Evolutionary conservation across 768 basidiomycete species (phyloP).

Genomic region (Russula virescens): DNA sequence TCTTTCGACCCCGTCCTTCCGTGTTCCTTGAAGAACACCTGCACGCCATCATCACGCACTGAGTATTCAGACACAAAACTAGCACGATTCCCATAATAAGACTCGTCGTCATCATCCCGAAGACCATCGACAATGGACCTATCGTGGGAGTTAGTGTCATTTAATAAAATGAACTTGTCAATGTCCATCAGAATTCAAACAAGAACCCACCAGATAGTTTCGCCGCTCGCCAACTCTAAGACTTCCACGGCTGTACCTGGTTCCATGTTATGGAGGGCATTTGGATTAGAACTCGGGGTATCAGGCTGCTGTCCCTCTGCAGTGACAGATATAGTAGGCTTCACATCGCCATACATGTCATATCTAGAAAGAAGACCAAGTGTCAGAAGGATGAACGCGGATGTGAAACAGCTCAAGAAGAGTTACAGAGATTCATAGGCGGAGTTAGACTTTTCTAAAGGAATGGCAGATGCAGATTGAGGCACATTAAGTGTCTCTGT

Average conservation of each 20-base stretch:
- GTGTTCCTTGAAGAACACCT: constrained; percentile 76
- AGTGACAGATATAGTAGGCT: constrained; percentile 31
- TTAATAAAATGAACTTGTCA: constrained; percentile 13
- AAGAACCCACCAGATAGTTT: constrained; percentile 72
- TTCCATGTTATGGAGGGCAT: constrained; percentile 33
- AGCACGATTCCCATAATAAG: constrained; percentile 56
- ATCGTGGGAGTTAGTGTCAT: constrained; percentile 23
- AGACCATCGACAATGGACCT: constrained; percentile 84
- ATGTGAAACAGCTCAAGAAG: constrained; percentile 20
- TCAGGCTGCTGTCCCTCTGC: constrained; percentile 33
- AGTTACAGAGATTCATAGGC: constrained; percentile 77
- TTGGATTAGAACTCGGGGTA: constrained; percentile 27
- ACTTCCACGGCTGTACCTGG: constrained; percentile 66
- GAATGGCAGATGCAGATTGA: constrained; percentile 35
- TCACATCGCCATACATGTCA: constrained; percentile 71
- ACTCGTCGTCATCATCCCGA: constrained; percentile 70
- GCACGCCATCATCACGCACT: constrained; percentile 50
- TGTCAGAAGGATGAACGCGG: constrained; percentile 10
- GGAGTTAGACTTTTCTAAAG: constrained; percentile 61
- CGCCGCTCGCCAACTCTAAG: constrained; percentile 79
- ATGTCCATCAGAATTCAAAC: constrained; percentile 1
- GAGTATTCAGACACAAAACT: constrained; percentile 78
- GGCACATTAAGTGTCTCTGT: constrained; percentile 34
- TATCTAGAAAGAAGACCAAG: constrained; percentile 43
- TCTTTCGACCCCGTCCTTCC: constrained; percentile 58